Conservation (phyloP, 169 alveolate species). For the Plasmodium vivax region DNA sequence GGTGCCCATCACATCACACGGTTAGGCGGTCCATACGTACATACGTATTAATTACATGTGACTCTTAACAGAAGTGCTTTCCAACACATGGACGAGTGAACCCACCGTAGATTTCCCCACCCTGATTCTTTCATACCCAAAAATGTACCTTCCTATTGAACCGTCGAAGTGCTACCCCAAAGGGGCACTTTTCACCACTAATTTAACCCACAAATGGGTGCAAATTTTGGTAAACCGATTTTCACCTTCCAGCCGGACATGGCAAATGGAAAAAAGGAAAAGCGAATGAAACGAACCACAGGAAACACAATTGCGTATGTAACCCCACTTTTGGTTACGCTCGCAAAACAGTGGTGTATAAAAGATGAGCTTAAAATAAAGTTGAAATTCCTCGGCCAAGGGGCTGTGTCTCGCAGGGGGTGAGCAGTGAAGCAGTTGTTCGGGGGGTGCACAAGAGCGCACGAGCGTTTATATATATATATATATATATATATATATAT, state of each 20-base stretch:
- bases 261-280: neutral
- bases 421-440: neutral
- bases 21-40: neutral
- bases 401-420: neutral
- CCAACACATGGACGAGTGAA: neutral
- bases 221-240: neutral
- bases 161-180: neutral
- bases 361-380: neutral
- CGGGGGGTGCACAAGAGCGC: neutral
- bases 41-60: neutral
- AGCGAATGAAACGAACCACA: neutral
- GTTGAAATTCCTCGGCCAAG: neutral
- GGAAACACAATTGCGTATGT: neutral
- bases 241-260: neutral
- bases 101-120: neutral
- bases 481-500: no score
- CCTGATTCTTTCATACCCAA: neutral
- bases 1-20: neutral
- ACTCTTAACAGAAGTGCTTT: neutral
- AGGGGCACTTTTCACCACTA: neutral
- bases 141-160: neutral
- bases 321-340: neutral
- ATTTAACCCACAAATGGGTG: neutral
- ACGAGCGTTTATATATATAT: neutral
- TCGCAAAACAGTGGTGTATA: neutral